Percentiles rank a stretch among this genome's conserved stretches.
Conservation (phyloP, 2,329 filamentous ascomycete genomes). For the Colletotrichum sp. region DNA sequence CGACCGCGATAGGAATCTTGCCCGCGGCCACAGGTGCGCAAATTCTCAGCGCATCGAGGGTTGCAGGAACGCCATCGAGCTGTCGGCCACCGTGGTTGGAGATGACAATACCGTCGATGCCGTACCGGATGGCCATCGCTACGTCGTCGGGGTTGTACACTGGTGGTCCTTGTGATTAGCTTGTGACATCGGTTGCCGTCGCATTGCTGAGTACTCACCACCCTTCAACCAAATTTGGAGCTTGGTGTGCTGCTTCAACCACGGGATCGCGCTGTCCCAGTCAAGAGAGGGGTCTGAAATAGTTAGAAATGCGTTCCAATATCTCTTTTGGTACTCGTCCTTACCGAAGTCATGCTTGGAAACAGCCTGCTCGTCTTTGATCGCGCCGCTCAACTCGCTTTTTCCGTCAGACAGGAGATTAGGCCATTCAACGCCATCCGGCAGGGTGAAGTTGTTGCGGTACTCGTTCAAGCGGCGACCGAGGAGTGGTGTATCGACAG, state of each 20-base stretch:
- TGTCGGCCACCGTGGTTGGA: constrained; percentile 73
- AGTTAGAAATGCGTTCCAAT: background rate
- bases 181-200: constrained; percentile 30
- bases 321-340: background rate
- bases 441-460: constrained; percentile 50
- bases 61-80: constrained; percentile 44
- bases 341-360: background rate
- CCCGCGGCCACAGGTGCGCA: constrained; percentile 23
- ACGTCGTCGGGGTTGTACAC: constrained; percentile 45
- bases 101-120: constrained; percentile 71
- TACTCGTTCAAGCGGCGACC: constrained; percentile 59
- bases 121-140: constrained; percentile 42
- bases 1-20: constrained; percentile 58
- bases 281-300: background rate
- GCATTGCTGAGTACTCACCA: constrained; percentile 20
- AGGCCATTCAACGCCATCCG: background rate
- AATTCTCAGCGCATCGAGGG: constrained; percentile 55
- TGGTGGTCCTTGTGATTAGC: background rate
- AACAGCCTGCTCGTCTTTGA: background rate
- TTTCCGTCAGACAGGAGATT: constrained; percentile 17
- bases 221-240: constrained; percentile 47
- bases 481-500: constrained; percentile 59
- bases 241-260: constrained; percentile 49
- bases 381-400: constrained; percentile 17
- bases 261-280: constrained; percentile 56